Evolutionary conservation across 2,329 filamentous ascomycete genomes (phyloP).

Genomic region (Fusarium sp.): DNA sequence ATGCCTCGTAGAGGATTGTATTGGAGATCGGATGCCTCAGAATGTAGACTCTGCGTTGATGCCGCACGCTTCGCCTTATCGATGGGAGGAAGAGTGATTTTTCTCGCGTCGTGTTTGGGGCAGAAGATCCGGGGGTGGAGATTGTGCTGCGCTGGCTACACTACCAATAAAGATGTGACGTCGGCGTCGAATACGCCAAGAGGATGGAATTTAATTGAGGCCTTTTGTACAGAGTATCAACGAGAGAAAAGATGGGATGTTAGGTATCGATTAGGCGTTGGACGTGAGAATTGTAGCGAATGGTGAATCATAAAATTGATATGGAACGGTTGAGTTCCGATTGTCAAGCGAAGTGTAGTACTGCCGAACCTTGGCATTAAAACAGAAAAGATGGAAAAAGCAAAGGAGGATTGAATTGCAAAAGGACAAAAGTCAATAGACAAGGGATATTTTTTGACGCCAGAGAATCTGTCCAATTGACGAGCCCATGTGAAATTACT

Average conservation of each 20-base stretch:
- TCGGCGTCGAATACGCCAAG: constrained; percentile 23
- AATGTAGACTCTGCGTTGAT: constrained; percentile 22
- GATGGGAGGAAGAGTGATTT: not conserved
- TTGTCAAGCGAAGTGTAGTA: not conserved
- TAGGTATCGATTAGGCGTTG: not conserved
- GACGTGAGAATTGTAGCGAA: not conserved
- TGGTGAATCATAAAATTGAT: not conserved
- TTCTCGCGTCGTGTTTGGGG: constrained; percentile 15
- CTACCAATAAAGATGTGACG: constrained; percentile 11
- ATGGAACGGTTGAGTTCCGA: not conserved
- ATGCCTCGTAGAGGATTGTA: constrained; percentile 24
- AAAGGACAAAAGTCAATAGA: constrained; percentile 1
- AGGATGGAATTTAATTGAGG: not conserved
- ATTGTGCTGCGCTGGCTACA: constrained; percentile 24
- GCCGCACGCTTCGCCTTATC: constrained; percentile 21
- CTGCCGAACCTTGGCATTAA: not conserved
- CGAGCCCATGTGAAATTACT: constrained; percentile 14
- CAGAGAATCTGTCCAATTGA: constrained; percentile 17
- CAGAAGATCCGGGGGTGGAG: constrained; percentile 24
- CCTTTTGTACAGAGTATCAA: constrained; percentile 1
- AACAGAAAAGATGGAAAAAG: not conserved
- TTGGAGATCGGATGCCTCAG: constrained; percentile 4
- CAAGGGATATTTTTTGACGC: constrained; percentile 8
- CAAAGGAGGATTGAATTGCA: not conserved
- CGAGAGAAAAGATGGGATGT: not conserved